Evolutionary conservation across 345 rosid genomes (phyloP).

Genomic region (Linum trigynum): DNA sequence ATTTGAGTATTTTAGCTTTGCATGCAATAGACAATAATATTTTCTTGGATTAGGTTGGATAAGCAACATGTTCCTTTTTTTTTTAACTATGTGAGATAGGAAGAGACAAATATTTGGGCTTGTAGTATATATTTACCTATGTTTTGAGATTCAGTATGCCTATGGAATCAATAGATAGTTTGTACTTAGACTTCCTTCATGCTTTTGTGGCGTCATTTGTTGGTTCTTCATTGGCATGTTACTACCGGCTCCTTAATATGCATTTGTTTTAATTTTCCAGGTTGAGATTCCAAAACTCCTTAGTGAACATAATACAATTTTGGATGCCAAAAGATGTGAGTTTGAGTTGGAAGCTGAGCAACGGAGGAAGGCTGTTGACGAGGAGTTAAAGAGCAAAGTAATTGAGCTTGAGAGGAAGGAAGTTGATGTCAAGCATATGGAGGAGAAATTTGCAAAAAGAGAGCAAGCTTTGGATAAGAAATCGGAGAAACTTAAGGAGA

Average conservation of each 20-base stretch:
- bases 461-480: conserved; percentile 70
- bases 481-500: conserved; percentile 64
- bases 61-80: too few species aligned
- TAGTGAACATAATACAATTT: conserved; percentile 65
- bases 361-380: conserved; percentile 66
- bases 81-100: too few species aligned
- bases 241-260: not conserved
- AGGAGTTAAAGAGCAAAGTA: conserved; percentile 56
- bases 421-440: conserved; percentile 70
- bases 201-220: not conserved
- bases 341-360: conserved; percentile 73
- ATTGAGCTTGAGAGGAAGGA: conserved; percentile 70
- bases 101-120: too few species aligned
- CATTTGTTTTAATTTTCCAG: conserved; percentile 23
- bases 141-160: too few species aligned
- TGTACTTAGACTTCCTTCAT: too few species aligned
- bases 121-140: too few species aligned
- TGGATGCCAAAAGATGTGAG: conserved; percentile 59
- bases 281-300: conserved; percentile 61
- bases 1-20: not conserved
- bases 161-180: too few species aligned
- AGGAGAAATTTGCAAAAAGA: conserved; percentile 71
- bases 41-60: too few species aligned
- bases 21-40: too few species aligned
- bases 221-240: not conserved